Evolutionary conservation across 2,329 filamentous ascomycete species (phyloP).

Genomic region (Neofusicoccum kwambonambiense): DNA sequence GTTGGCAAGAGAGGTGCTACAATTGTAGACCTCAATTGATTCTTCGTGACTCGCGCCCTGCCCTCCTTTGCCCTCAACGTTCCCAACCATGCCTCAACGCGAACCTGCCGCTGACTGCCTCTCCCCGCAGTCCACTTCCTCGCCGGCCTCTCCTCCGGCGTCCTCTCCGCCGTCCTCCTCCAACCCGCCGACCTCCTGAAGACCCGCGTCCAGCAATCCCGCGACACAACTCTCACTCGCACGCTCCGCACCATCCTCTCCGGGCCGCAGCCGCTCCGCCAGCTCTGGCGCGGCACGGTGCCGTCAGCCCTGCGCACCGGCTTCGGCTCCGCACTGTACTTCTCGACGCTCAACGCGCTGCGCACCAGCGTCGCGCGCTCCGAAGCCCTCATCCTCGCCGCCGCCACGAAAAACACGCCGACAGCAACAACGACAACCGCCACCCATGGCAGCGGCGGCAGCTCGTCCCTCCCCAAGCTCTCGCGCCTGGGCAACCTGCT

Average conservation of each 20-base stretch:
- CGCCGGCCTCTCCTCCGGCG: slow-evolving; percentile 82
- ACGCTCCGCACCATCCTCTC: slow-evolving; percentile 69
- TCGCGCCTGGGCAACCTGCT: slow-evolving; percentile 81
- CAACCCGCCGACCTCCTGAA: slow-evolving; percentile 96
- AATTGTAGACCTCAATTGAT: background rate
- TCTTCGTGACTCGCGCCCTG: background rate
- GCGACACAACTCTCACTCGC: slow-evolving; percentile 62
- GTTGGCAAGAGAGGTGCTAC: no score
- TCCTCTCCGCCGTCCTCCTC: slow-evolving; percentile 83
- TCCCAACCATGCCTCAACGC: background rate
- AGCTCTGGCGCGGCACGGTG: slow-evolving; percentile 88
- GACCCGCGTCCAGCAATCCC: slow-evolving; percentile 89
- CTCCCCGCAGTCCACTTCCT: slow-evolving; percentile 67
- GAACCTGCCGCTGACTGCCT: background rate
- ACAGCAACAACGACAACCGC: slow-evolving; percentile 20
- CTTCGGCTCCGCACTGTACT: slow-evolving; percentile 90
- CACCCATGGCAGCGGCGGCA: slow-evolving; percentile 34
- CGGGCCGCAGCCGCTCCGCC: slow-evolving; percentile 64
- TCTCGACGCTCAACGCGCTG: slow-evolving; percentile 80
- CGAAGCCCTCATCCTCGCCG: background rate
- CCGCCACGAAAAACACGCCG: slow-evolving; percentile 6
- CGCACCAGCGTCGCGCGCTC: slow-evolving; percentile 51
- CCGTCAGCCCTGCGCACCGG: slow-evolving; percentile 93
- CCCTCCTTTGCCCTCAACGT: background rate
- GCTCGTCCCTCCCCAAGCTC: slow-evolving; percentile 76